Conservation (phyloP, 2,329 filamentous ascomycete genomes). For the Tolypocladium nubicola region DNA sequence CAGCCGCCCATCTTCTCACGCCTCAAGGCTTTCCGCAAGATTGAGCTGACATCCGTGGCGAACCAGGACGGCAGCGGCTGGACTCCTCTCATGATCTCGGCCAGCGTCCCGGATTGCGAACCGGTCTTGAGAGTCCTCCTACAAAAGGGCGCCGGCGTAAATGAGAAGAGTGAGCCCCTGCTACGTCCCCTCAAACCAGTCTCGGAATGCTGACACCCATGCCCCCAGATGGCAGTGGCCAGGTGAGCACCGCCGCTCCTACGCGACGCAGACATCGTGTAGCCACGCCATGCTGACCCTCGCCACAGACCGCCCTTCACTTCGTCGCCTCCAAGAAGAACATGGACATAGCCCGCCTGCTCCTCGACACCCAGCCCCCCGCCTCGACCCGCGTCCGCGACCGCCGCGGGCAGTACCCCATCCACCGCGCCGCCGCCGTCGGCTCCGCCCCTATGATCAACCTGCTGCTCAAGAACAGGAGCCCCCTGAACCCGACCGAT, state of each 20-base stretch:
- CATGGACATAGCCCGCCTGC: constrained; percentile 65
- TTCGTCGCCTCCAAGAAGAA: constrained; percentile 88
- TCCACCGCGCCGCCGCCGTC: constrained; percentile 85
- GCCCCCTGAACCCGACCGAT: constrained; percentile 77
- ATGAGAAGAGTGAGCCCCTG: constrained; percentile 51
- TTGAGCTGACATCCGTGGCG: neutral
- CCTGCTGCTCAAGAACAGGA: constrained; percentile 64
- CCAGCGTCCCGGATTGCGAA: constrained; percentile 62
- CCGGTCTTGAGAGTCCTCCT: constrained; percentile 58
- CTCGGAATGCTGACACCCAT: neutral
- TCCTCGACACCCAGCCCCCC: constrained; percentile 58
- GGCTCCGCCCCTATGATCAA: constrained; percentile 83
- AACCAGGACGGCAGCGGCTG: constrained; percentile 63
- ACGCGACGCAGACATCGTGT: neutral
- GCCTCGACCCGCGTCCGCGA: constrained; percentile 76
- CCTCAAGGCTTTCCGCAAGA: neutral
- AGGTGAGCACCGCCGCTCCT: constrained; percentile 28
- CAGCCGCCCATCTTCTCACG: constrained; percentile 1
- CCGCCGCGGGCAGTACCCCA: constrained; percentile 74
- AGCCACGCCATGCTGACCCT: neutral
- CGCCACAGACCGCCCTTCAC: constrained; percentile 69
- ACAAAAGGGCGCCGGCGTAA: constrained; percentile 58
- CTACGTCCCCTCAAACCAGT: too few species aligned
- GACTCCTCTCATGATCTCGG: constrained; percentile 78
- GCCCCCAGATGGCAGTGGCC: constrained; percentile 51